Percentiles rank a stretch among this genome's conserved stretches.
phyloP scores from a whole-genome alignment of 345 rosid genomes.

The Salix suchowensis region DNA sequence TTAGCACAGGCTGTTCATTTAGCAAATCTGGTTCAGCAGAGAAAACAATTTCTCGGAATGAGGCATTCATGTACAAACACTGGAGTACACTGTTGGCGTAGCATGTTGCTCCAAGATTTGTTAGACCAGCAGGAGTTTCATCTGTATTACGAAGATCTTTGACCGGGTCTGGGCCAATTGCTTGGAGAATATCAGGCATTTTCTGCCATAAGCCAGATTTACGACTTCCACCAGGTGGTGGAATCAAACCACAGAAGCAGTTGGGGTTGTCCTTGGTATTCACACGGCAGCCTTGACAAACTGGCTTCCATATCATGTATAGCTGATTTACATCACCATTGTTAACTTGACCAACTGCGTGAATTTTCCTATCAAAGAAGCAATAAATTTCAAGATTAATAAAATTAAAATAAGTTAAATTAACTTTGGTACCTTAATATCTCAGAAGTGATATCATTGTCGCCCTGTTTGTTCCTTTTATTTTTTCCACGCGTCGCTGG shows the following conservation, averaged over 20 bases:
- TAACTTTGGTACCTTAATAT: conserved; percentile 39
- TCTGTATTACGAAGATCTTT: conserved; percentile 61
- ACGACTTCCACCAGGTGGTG: conserved; percentile 76
- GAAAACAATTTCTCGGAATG: conserved; percentile 75
- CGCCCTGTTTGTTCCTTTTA: conserved; percentile 50
- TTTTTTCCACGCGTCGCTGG: conserved; percentile 68
- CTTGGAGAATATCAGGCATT: conserved; percentile 53
- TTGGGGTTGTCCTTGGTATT: conserved; percentile 91
- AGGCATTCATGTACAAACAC: conserved; percentile 78
- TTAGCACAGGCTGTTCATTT: conserved; percentile 70
- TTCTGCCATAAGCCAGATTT: conserved; percentile 96
- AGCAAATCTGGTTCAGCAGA: conserved; percentile 71
- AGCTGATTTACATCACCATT: conserved; percentile 61
- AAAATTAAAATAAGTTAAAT: no score
- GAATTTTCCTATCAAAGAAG: conserved; percentile 56
- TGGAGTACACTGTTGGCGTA: conserved; percentile 98
- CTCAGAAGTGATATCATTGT: conserved; percentile 46
- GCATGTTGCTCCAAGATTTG: conserved; percentile 94
- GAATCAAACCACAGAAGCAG: conserved; percentile 84
- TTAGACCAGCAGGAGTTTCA: conserved; percentile 79
- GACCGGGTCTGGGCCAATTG: conserved; percentile 67
- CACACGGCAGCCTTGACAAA: conserved; percentile 92
- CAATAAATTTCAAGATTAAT: not conserved
- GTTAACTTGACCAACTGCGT: conserved; percentile 52
- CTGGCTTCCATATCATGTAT: conserved; percentile 65